A percentile compares a stretch with the other conserved stretches of the same genome.
phyloP scores from a whole-genome alignment of 2,329 filamentous ascomycete species.

The Curvularia spicifera region DNA sequence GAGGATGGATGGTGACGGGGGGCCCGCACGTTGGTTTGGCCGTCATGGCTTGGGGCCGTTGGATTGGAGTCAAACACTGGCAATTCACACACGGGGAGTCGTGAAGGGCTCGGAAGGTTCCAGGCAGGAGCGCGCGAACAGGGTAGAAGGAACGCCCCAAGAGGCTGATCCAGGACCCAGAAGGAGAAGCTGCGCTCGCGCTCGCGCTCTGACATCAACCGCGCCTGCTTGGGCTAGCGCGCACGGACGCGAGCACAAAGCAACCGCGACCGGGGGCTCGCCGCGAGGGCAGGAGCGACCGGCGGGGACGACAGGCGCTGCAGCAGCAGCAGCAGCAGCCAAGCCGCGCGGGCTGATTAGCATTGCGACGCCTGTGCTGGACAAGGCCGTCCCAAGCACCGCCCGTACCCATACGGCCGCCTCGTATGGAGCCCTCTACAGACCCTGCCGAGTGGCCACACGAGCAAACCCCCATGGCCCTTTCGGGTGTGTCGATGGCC shows the following conservation, averaged over 20 bases:
- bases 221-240: slow-evolving; percentile 34
- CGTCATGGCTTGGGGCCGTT: slow-evolving; percentile 48
- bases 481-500: no score
- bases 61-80: slow-evolving; percentile 49
- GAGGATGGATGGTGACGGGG: slow-evolving; percentile 13
- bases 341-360: slow-evolving; percentile 15
- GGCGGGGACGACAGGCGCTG: background rate
- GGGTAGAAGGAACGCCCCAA: slow-evolving; percentile 39
- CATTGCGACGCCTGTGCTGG: background rate
- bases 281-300: slow-evolving; percentile 13
- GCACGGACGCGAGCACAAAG: slow-evolving; percentile 32
- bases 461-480: background rate
- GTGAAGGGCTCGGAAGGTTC: slow-evolving; percentile 48
- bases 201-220: slow-evolving; percentile 46
- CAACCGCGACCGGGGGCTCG: slow-evolving; percentile 27
- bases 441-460: background rate
- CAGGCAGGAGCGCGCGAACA: slow-evolving; percentile 35
- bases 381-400: no score
- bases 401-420: no score
- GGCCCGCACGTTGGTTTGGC: slow-evolving; percentile 39
- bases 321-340: slow-evolving; percentile 4
- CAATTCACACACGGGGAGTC: slow-evolving; percentile 45
- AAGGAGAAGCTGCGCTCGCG: slow-evolving; percentile 37
- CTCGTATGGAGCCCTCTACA: no score
- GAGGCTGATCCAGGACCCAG: slow-evolving; percentile 51